These are phyloP conservation scores for Linnemannia hyalina DNA, from an alignment of 192 early-diverging fungal species.

Conservation along the genomic window DNA sequence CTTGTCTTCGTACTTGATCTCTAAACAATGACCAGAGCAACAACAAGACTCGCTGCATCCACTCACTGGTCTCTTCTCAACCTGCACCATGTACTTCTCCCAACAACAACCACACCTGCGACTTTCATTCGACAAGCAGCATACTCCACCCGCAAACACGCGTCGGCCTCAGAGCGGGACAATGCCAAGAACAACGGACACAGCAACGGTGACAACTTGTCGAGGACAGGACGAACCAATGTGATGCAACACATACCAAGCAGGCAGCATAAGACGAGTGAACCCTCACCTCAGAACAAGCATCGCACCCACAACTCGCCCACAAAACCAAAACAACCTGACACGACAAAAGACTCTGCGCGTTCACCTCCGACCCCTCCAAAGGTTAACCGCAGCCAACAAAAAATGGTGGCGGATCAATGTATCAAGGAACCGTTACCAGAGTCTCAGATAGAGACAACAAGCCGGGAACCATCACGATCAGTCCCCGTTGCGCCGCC, in stretches of 20 bases:
- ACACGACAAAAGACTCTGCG: not conserved
- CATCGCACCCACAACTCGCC: not conserved
- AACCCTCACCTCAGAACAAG: not conserved
- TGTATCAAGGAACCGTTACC: not conserved
- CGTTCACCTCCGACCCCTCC: no score
- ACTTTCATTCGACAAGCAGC: not conserved
- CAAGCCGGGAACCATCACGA: not conserved
- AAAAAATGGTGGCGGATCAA: no score
- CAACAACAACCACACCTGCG: not conserved
- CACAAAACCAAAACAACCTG: not conserved
- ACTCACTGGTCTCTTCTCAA: slow-evolving; percentile 16
- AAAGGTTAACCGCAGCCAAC: no score
- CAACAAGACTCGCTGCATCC: not conserved
- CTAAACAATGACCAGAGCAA: not conserved
- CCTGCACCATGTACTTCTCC: not conserved
- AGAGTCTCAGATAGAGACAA: not conserved
- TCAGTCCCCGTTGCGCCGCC: not conserved
- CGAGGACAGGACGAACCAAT: not conserved
- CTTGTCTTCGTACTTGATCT: not conserved
- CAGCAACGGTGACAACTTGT: no score
- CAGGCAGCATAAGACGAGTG: not conserved
- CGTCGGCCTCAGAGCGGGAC: not conserved
- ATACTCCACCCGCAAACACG: not conserved
- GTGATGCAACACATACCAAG: not conserved
- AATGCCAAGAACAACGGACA: not conserved